Conservation (phyloP, 176 grass and related monocot genomes). For the Bothriochloa decipiens region DNA sequence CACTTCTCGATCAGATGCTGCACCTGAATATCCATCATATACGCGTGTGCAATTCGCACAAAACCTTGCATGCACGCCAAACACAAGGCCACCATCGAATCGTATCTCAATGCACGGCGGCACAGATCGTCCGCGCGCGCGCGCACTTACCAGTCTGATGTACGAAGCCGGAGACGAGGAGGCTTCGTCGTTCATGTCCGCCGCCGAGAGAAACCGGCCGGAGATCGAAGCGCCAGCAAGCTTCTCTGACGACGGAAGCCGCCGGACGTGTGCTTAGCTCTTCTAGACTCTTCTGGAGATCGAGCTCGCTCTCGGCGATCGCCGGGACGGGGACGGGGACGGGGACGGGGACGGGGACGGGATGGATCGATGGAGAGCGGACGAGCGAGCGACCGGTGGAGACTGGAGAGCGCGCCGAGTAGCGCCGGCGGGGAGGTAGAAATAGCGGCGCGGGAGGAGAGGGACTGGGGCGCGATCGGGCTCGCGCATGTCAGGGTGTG, state of each 20-base stretch:
- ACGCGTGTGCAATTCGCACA: neutral
- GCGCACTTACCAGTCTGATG: conserved; percentile 57
- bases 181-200: conserved; percentile 45
- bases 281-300: neutral
- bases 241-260: neutral
- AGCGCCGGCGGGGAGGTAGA: conserved; percentile 39
- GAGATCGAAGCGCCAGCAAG: neutral
- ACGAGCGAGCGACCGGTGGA: neutral
- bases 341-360: too few species aligned
- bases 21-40: conserved; percentile 40
- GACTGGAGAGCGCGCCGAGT: conserved; percentile 32
- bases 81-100: neutral
- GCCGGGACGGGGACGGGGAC: too few species aligned
- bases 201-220: neutral
- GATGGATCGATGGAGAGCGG: neutral
- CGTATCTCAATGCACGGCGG: neutral
- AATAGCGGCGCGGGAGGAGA: conserved; percentile 30
- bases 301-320: neutral
- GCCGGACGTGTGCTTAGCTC: neutral
- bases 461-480: neutral
- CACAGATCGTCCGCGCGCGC: neutral
- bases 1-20: conserved; percentile 89
- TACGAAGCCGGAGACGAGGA: conserved; percentile 64
- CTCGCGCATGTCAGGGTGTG: conserved; percentile 29
- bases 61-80: neutral